Percentiles rank a stretch among this genome's conserved stretches.
Evolutionary conservation across 2,329 filamentous ascomycete genomes (phyloP).

Genomic region (Arthrobotrys musiformis): DNA sequence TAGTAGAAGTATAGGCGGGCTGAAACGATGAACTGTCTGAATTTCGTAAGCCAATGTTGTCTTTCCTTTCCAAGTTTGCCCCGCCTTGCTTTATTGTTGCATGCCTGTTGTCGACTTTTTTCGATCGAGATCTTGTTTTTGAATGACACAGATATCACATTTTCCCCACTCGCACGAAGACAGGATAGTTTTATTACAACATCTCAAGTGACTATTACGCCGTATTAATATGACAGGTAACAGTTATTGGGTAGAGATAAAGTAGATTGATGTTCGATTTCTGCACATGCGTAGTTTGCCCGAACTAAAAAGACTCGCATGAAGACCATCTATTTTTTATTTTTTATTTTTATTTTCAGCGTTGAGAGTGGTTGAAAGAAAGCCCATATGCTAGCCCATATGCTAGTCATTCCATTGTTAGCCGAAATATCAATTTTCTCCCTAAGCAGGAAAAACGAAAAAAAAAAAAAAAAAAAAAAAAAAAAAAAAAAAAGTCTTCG

Average conservation of each 20-base stretch:
- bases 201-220: background rate
- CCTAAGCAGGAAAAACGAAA: background rate
- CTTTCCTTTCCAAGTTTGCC: background rate
- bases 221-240: constrained; percentile 13
- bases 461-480: background rate
- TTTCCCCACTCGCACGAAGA: constrained; percentile 15
- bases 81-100: background rate
- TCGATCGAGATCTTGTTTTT: constrained; percentile 5
- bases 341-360: background rate
- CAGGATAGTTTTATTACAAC: background rate
- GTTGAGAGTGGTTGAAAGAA: constrained; percentile 12
- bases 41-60: constrained; percentile 4
- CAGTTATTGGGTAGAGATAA: constrained; percentile 30
- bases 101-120: background rate
- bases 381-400: background rate
- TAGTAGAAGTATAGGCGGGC: background rate
- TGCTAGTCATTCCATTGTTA: background rate
- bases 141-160: constrained; percentile 6
- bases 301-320: background rate
- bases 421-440: background rate
- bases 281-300: constrained; percentile 42
- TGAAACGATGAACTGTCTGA: constrained; percentile 8
- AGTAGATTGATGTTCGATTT: background rate
- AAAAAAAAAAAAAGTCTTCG: background rate
- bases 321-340: background rate